Percentiles rank a stretch among this genome's conserved stretches.
Evolutionary conservation across 1,284 basidiomycete genomes (phyloP).

Genomic region (Microbotryum scabiosae): DNA sequence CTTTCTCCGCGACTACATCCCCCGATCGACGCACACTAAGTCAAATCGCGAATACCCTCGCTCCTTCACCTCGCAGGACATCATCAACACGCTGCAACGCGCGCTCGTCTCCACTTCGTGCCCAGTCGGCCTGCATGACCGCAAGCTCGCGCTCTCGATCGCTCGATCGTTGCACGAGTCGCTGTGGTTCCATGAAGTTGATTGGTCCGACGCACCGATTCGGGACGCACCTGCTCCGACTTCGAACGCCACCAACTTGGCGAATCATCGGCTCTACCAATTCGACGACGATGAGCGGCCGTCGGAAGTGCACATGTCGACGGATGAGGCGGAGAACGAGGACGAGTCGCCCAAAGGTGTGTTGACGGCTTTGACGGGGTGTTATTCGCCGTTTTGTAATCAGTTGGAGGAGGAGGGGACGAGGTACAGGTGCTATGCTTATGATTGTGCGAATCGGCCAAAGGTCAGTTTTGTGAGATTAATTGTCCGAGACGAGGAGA

Average conservation of each 20-base stretch:
- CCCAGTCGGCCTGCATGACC: constrained; percentile 48
- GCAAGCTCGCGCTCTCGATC: constrained; percentile 72
- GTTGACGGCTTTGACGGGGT: constrained; percentile 53
- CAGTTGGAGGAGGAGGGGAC: constrained; percentile 45
- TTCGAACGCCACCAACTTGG: constrained; percentile 61
- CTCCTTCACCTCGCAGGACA: constrained; percentile 84
- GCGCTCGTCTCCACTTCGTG: neutral
- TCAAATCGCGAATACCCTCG: constrained; percentile 75
- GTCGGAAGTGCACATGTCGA: neutral
- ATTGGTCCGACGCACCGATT: constrained; percentile 6
- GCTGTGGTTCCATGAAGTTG: constrained; percentile 89
- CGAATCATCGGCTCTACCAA: constrained; percentile 16
- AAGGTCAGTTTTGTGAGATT: constrained; percentile 10
- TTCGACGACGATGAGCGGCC: constrained; percentile 45
- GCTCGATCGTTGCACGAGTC: constrained; percentile 83
- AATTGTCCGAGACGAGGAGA: neutral
- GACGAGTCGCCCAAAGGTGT: constrained; percentile 80
- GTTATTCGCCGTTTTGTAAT: constrained; percentile 62
- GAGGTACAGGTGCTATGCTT: constrained; percentile 39
- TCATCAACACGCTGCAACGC: constrained; percentile 59
- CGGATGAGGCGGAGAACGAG: neutral
- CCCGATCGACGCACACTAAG: constrained; percentile 77
- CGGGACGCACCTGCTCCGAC: neutral
- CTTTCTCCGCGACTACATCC: constrained; percentile 75
- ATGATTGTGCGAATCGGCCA: constrained; percentile 60